These are phyloP conservation scores for Hortiboletus campestris DNA, from an alignment of 768 basidiomycete genomes.

Conservation along the genomic window DNA sequence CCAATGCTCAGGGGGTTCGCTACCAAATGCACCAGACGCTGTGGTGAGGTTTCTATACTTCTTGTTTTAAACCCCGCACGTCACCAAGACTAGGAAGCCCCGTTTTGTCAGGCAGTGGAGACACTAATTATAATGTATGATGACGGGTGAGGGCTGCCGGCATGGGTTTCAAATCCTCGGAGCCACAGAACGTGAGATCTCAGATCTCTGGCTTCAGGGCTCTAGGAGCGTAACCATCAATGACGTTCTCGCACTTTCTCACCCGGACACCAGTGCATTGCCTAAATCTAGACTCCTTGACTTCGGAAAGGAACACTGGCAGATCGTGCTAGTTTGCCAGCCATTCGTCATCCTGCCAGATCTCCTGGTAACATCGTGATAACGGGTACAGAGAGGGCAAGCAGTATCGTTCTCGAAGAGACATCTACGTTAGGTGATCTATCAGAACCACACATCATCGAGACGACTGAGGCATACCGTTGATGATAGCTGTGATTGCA, in stretches of 20 bases:
- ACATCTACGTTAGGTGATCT: constrained; percentile 50
- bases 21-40: no score
- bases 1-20: no score
- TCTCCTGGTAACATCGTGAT: constrained; percentile 86
- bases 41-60: no score
- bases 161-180: no score
- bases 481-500: constrained; percentile 98
- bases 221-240: no score
- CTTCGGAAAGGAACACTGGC: constrained; percentile 75
- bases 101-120: no score
- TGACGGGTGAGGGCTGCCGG: no score
- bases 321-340: constrained; percentile 80
- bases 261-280: constrained; percentile 51
- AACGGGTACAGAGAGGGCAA: constrained; percentile 85
- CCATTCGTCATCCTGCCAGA: constrained; percentile 80
- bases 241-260: not conserved
- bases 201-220: no score
- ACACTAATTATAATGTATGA: no score
- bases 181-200: no score
- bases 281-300: constrained; percentile 66
- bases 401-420: constrained; percentile 86
- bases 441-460: not conserved
- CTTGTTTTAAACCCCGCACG: no score
- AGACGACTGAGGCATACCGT: constrained; percentile 39
- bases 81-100: no score